Evolutionary conservation across 495 filamentous ascomycete species (phyloP), one percentile per base, ranked within the genome.

Genomic region (Neurospora sp.): DNA sequence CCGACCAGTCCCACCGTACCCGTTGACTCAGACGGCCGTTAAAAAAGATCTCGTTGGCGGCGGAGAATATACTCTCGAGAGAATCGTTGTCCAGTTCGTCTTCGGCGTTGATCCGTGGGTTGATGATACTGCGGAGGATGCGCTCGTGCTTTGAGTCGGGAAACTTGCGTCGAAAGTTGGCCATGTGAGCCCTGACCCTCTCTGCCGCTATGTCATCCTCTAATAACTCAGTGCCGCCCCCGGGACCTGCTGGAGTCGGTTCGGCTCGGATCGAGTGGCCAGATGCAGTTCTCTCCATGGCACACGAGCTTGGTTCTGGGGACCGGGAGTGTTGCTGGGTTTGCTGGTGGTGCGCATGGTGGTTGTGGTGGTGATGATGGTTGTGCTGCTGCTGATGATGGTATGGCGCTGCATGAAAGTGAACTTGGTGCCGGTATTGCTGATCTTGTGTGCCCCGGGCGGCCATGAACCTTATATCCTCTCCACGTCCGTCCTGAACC

Each of bases 11-110:
- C 86, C 87, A 88, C 38, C 78, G 75, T n/a, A 89, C 87, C 16
- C 87, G 79, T 41, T 84, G 82, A 62, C 79, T 80, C 14, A 89
- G 78, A 7, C 78, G 79, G n/a, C 85, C 84, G 75, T 80, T 79
- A 78, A 88, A 89, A 80, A 89, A 88, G 66, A 89, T 80, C 66
- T 85, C 81, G 78, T 89, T 87, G 23, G 82, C 84, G 37, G 86
- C 83, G 23, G 80, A 84, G 75, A 89, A 85, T 71, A 88, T 86
- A 76, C 80, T 80, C 39, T 83, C 78, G 4, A 89, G 82, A 12
- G 83, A 83, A 18, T 83, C 27, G 76, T 87, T 83, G 80, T 87
- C 85, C n/a, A 87, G 82, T 38, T 80, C 80, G 70, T 84, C 82
- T 69, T 83, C 81, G 42, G 76, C 80, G 54, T 73, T 75, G 23